phyloP scores from a whole-genome alignment of 2,329 filamentous ascomycete genomes.

The Monilinia laxa region DNA sequence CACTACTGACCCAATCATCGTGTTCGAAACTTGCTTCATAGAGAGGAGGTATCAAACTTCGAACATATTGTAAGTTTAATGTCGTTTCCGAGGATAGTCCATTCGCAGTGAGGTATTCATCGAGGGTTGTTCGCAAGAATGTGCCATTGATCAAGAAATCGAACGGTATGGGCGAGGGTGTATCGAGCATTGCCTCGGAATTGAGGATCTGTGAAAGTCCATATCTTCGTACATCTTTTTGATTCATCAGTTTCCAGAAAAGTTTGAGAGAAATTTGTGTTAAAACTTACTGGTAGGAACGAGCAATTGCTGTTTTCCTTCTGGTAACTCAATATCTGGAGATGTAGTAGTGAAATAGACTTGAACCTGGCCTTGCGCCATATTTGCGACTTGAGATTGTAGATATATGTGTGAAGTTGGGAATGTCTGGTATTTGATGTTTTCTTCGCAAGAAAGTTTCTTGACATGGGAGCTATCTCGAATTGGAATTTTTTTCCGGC shows the following conservation, averaged over 20 bases:
- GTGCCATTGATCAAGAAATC: constrained; percentile 95
- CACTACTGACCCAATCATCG: constrained; percentile 91
- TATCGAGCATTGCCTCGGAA: constrained; percentile 69
- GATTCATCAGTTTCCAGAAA: not conserved
- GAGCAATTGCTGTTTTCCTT: constrained; percentile 60
- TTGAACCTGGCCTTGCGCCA: constrained; percentile 55
- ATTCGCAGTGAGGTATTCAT: constrained; percentile 83
- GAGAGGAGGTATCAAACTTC: constrained; percentile 82
- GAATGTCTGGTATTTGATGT: not conserved
- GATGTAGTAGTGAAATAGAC: constrained; percentile 67
- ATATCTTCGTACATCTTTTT: constrained; percentile 65
- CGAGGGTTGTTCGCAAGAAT: constrained; percentile 84
- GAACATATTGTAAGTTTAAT: constrained; percentile 87
- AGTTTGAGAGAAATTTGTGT: not conserved
- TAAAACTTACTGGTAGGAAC: constrained; percentile 55
- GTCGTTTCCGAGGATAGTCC: constrained; percentile 88
- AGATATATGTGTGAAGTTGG: not conserved
- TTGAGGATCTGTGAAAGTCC: constrained; percentile 69
- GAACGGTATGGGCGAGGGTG: constrained; percentile 68
- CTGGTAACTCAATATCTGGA: constrained; percentile 60
- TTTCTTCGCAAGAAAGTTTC: constrained; percentile 10
- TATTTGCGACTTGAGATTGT: constrained; percentile 8
- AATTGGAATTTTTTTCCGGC: constrained; percentile 23
- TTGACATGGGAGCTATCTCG: constrained; percentile 18
- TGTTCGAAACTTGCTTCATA: constrained; percentile 93